Base-by-base conservation (phyloP, 2,329 filamentous ascomycete species). In the Aspergillus caelatus region DNA sequence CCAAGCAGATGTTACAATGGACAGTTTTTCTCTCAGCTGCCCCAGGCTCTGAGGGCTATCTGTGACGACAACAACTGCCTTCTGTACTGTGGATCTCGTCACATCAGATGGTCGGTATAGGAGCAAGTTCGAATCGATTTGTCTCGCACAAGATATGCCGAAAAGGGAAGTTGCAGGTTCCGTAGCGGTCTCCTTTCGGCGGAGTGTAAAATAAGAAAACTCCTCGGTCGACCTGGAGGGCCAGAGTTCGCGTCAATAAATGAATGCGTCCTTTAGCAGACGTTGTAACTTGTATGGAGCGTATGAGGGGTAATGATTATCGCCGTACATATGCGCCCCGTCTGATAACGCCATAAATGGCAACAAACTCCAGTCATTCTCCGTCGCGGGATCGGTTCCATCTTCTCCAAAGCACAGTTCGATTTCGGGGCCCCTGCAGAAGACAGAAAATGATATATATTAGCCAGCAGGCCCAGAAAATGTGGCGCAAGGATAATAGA, bases 291-390 rank as follows among this genome's bases (percentile, higher is more conserved):
- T 46, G 16, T 19, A 23, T 23, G 63, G 21, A 52, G 60, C 39
- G 39, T n/a, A 41, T 19, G 19, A 3, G 62, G 58, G 45, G n/a
- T 36, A 39, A 36, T 55, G 16, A 21, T 23, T 19, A 41, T 57
- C 26, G 53, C 63, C 90, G 81, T 84, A 95, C 89, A 93, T 89
- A 83, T 99, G 95, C 60, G 95, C 95, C 59, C 95, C 95, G 77
- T 99, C 95, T 62, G 92, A 95, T 73, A 99, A 81, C 30, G 95
- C 95, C 92, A 98, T 97, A 78, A 99, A 99, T 0, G 95, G 94
- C 65, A 99, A 84, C 70, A 97, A 79, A 32, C 89, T 86, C 95
- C 95, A 99, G 75, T 95, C 92, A 80, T 96, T 94, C 63, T 94
- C 91, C 53, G 80, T 83, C 4, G 91, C 91, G 12, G 94, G 93